phyloP scores from a whole-genome alignment of 2,329 filamentous ascomycete species.

The Orbilia ellipsospora region DNA sequence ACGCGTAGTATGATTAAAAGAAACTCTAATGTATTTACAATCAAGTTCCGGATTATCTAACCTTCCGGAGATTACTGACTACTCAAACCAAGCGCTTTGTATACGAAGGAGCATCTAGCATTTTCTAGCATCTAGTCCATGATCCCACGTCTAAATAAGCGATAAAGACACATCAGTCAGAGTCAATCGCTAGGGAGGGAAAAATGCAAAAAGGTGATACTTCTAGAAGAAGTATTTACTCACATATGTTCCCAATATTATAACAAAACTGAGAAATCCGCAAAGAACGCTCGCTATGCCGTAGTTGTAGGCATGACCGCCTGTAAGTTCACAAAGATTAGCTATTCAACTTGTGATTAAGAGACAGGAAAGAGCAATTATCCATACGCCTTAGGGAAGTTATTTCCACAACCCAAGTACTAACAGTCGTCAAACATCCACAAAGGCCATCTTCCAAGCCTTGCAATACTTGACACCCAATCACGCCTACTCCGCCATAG shows the following conservation, averaged over 20 bases:
- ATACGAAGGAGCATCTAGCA: slow-evolving; percentile 13
- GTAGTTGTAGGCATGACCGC: slow-evolving; percentile 58
- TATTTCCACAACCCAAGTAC: slow-evolving; percentile 74
- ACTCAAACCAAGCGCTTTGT: too few relatives aligned
- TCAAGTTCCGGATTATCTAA: too few relatives aligned
- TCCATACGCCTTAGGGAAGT: slow-evolving; percentile 65
- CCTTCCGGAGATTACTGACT: too few relatives aligned
- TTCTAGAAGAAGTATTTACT: slow-evolving; percentile 11
- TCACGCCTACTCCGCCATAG: slow-evolving; percentile 65
- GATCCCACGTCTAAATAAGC: slow-evolving; percentile 39
- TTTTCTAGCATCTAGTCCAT: slow-evolving; percentile 44
- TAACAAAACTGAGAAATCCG: slow-evolving; percentile 56
- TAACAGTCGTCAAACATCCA: slow-evolving; percentile 74
- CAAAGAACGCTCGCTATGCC: slow-evolving; percentile 56
- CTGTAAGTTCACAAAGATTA: slow-evolving; percentile 12
- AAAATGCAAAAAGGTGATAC: background rate
- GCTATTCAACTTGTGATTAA: background rate
- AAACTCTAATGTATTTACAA: too few relatives aligned
- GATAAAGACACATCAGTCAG: slow-evolving; percentile 1
- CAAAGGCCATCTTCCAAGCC: slow-evolving; percentile 76
- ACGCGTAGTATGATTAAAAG: too few relatives aligned
- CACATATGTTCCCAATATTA: slow-evolving; percentile 59
- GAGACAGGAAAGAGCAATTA: slow-evolving; percentile 4
- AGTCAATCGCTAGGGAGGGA: background rate
- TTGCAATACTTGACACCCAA: slow-evolving; percentile 76